Evolutionary conservation across 2,329 filamentous ascomycete genomes (phyloP), one percentile per base, ranked within the genome.

Genomic region (Anthostomella pinea): DNA sequence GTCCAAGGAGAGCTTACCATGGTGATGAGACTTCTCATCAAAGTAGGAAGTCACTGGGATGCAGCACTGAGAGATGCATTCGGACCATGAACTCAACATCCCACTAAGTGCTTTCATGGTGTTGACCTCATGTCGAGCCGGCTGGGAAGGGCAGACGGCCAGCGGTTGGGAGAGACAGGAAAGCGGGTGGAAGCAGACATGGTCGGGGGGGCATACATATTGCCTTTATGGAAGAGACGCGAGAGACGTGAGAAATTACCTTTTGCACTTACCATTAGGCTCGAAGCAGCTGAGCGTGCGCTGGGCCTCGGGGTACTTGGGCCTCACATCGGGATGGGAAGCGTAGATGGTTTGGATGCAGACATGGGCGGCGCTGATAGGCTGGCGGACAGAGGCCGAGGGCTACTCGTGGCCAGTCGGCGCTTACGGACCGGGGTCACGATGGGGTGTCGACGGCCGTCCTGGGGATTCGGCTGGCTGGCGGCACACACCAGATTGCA

Each of bases 341-440:
- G 49, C 46, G 51, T 59, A 45, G 52, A 57, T 49, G 57, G 55
- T 53, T 52, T 59, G 53, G 56, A 56, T 58, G 60, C 53, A 56
- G 46, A 47, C 35, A 42, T 45, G 48, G 40, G 46, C 25, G 38
- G 46, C 53, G 56, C 51, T 70, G 68, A 72, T 72, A 68, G 68
- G 69, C 60, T 59, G 57, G 42, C 51, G 47, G 38, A 49, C 50
- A 42, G 51, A 51, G 52, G 52, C 53, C 55, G 57, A 58, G 57
- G 59, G 52, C n/a, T n/a, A n/a, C n/a, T n/a, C n/a, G n/a, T n/a
- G n/a, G n/a, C 67, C 68, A 70, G 63, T 68, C 60, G 68, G 67
- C 68, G 68, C 67, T 69, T 70, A 69, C 58, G 54, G 60, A 60
- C 63, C 52, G 55, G 65, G 65, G 62, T 57, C 44, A 47, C 36